Base-by-base conservation (phyloP, 352 stramenopile species). In the Nothophytophthora sp. region DNA sequence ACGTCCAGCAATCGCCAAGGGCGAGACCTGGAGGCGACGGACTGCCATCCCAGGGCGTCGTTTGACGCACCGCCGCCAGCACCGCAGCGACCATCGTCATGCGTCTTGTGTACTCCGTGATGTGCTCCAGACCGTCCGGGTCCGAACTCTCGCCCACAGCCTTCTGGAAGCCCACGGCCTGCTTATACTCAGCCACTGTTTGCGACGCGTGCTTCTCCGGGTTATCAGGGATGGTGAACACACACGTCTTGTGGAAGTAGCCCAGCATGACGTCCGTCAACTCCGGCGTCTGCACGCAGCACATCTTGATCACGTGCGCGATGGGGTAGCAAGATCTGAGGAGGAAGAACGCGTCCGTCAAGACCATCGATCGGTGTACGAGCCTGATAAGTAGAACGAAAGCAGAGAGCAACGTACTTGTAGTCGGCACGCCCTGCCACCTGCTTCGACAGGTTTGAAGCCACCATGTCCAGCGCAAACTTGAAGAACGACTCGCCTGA, bases 31-130 rank as follows among this genome's bases (percentile, higher is more conserved):
- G 23, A 1, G 79, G 76, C 19, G 85, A 73, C 15, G 73, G 44
- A 34, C 72, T 83, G 22, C 53, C 50, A 46, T 90, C 73, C 60
- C 68, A 90, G 4, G 80, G 80, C 5, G 55, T 68, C 0, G 80
- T 90, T 53, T 92, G 82, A 28, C 78, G 77, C n/a, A 88, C 73
- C 2, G 81, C 78, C 15, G 81, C 79, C 6, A 92, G 63, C 19
- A 90, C 75, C 2, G 81, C 79, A 1, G 74, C 54, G 44, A 90
- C 57, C 81, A 90, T 90, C 2, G 72, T 92, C 75, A 92, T 92
- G 45, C 81, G 81, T 56, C 84, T 81, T 13, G 81, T 69, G 54
- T 89, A 92, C 40, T 85, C 81, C 3, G 81, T 90, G 9, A 92
- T 61, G 53, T 92, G 81, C 57, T 92, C 81, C 1, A 92, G 61